phyloP scores from a whole-genome alignment of 2,329 filamentous ascomycete species.

The Clonostachys rhizophaga region DNA sequence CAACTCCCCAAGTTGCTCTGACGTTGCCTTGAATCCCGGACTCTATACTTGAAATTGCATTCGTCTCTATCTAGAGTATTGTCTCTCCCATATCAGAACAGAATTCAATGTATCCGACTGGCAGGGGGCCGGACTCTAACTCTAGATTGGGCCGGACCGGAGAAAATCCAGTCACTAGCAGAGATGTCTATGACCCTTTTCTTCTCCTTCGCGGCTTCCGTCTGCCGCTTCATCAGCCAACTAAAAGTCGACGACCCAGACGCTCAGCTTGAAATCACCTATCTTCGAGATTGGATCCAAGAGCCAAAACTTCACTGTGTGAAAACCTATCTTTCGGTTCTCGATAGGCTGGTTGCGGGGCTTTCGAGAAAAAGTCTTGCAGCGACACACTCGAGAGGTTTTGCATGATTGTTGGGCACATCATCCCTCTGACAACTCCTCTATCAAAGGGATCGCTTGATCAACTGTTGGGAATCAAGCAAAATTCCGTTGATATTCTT shows the following conservation, averaged over 20 bases:
- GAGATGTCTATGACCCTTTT: too few species aligned
- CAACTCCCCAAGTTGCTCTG: conserved; percentile 8
- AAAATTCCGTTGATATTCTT: neutral
- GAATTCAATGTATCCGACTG: conserved; percentile 6
- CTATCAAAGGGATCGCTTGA: neutral
- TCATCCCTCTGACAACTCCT: neutral
- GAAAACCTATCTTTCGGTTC: conserved; percentile 9
- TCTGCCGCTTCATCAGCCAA: conserved; percentile 8
- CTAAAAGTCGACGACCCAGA: conserved; percentile 5
- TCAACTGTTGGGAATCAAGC: neutral
- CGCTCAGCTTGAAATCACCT: conserved; percentile 9
- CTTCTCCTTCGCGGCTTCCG: neutral
- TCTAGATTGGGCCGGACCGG: conserved; percentile 2
- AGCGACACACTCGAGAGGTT: neutral
- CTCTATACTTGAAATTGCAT: conserved; percentile 24
- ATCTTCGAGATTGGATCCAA: conserved; percentile 8
- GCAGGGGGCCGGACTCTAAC: neutral
- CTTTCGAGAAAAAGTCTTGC: neutral
- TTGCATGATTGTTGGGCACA: neutral
- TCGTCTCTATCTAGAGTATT: conserved; percentile 15
- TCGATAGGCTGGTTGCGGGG: conserved; percentile 3
- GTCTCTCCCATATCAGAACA: conserved; percentile 17
- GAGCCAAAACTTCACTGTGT: conserved; percentile 3
- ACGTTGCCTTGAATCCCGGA: conserved; percentile 21
- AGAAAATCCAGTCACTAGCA: neutral